Base-by-base conservation (phyloP, 2,329 filamentous ascomycete species). In the Simplicillium sp. region DNA sequence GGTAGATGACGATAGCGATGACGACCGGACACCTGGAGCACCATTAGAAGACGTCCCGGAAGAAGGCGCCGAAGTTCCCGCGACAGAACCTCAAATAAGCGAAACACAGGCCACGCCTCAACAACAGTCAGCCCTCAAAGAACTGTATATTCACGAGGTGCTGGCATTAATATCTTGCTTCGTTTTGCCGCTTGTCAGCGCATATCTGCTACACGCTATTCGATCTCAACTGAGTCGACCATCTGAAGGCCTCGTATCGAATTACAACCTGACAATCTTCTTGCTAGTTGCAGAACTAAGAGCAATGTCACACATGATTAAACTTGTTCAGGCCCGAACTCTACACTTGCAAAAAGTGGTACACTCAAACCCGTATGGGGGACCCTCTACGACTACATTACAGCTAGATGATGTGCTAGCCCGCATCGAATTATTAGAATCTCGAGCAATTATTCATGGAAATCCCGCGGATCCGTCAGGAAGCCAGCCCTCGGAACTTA, bases 251-350 rank as follows among this genome's bases (percentile, higher is more conserved):
- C 68, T 97, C 11, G 82, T 97, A 7, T 94, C 87, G 4, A 86
- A 95, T 59, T 94, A 90, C 64, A 96, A 96, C 59, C 70, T 97
- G 41, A 88, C 83, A 11, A 86, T 97, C 39, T 97, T 96, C 59
- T 68, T 95, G 3, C 72, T 95, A 14, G 86, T 84, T 1, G 85
- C 90, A 3, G 90, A 97, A 61, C 68, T 96, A 20, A 81, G 86
- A 3, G 90, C 90, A 1, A 66, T 88, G 37, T 78, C 85, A 1
- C 89, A 96, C 55, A 65, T 94, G 18, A 77, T 95, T 46, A 86
- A 82, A 55, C 75, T 96, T 52, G 73, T 94, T 4, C 82, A 87
- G 52, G 75, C 78, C 12, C 77, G 87, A 29, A 95, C 88, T 3
- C 66, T 94, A 8, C 80, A 89, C 53, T 71, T 96, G 1, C 89